Conservation (phyloP, 768 basidiomycete genomes). For the Postia placenta region DNA sequence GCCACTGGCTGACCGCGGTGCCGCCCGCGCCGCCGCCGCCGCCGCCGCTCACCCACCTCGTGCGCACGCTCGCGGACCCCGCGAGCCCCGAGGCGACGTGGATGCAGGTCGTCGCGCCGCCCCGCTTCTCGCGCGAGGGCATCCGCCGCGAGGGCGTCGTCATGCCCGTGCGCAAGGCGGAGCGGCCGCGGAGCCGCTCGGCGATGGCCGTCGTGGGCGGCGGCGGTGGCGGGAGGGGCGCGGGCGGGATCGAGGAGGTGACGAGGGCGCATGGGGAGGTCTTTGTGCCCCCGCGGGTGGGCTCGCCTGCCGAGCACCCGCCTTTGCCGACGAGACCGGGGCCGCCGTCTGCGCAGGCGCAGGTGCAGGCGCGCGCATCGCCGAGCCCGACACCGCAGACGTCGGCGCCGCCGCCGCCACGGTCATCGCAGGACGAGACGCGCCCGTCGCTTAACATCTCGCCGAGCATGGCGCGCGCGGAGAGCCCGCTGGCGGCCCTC, state of each 20-base stretch:
- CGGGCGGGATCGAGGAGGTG: not conserved
- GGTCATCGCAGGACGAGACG: too few species aligned
- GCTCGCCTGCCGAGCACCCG: not conserved
- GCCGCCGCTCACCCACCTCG: not conserved
- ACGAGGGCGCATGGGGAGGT: not conserved
- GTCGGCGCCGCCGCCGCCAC: not conserved
- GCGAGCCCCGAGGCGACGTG: constrained; percentile 20
- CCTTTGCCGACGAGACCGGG: not conserved
- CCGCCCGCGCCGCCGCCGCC: too few species aligned
- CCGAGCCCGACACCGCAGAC: not conserved
- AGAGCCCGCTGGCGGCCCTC: not conserved
- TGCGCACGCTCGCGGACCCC: not conserved
- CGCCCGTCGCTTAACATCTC: not conserved
- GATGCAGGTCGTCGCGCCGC: constrained; percentile 16
- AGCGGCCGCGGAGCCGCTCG: not conserved
- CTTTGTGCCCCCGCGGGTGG: not conserved
- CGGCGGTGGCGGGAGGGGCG: too few species aligned
- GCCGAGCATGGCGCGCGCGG: not conserved
- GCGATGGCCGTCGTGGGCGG: not conserved
- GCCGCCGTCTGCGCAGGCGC: not conserved
- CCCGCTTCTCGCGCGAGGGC: constrained; percentile 21
- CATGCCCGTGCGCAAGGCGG: constrained; percentile 20
- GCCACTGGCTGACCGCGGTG: not conserved
- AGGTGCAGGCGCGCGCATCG: too few species aligned
- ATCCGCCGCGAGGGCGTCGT: constrained; percentile 21